Base-by-base conservation (phyloP, 2,329 filamentous ascomycete species). In the Cercospora janseana region DNA sequence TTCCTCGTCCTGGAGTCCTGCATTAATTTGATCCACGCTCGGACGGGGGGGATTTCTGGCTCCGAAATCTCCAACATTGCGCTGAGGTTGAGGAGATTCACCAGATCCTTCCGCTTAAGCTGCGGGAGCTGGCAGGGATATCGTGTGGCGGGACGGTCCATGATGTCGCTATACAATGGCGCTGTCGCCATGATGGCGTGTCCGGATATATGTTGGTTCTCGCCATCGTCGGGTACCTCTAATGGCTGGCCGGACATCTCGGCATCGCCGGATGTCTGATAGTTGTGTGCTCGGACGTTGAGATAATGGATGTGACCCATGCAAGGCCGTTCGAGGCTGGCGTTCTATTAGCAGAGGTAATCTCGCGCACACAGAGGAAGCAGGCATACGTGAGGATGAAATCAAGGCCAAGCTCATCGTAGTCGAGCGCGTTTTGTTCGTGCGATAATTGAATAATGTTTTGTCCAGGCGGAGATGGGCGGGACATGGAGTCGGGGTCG, bases 171-270 rank as follows among this genome's bases (percentile, higher is more conserved):
- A 29, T 53, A 54, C 3, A 50, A 28, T 8, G 56, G 55, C 10
- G 55, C 51, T 12, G 57, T 58, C 2, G 51, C 51, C 57, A 60
- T 60, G 5, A 60, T 24, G n/a, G 55, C 43, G 35, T 60, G 57
- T 2, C 57, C 57, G 3, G 53, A 57, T n/a, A 60, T 60, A 29
- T 60, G 53, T 18, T 58, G 57, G 35, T 60, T 60, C 24, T 58
- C 53, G 21, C 53, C 56, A 24, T 59, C 56, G 21, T 57, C 49
- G 3, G 56, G 56, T 2, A 59, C 56, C 38, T 59, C 56, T 20
- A 52, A 32, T 4, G 56, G 56, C 10, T 38, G 23, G 10, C 44
- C 47, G 9, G 37, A 16, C 44, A 48, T 43, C 6, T 42, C 41
- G n/a, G 43, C 46, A n/a, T 56, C 46, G 3, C 26, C 37, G 7